These are phyloP conservation scores for Diaporthe ampelina DNA, from an alignment of 2,329 filamentous ascomycete species.

Conservation along the genomic window DNA sequence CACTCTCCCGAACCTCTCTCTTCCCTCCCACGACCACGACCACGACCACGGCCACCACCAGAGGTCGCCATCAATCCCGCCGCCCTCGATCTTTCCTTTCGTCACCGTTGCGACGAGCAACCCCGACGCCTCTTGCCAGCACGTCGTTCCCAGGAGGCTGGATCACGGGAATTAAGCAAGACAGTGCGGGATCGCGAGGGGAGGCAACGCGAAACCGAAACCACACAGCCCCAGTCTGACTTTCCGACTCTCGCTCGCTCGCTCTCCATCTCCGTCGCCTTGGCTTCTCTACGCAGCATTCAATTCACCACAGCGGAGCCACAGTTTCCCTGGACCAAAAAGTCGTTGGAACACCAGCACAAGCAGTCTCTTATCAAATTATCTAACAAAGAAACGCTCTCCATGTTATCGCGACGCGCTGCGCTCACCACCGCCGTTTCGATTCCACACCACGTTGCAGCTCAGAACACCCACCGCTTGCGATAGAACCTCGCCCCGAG, in stretches of 20 bases:
- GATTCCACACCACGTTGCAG: background rate
- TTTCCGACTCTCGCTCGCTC: conserved; percentile 24
- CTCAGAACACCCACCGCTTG: background rate
- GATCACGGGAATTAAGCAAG: conserved; percentile 7
- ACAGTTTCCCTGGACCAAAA: background rate
- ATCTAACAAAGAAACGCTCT: background rate
- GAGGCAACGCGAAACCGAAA: conserved; percentile 32
- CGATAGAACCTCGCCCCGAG: conserved; percentile 15
- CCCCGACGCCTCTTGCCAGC: background rate
- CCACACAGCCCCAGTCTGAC: conserved; percentile 13
- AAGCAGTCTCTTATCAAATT: background rate
- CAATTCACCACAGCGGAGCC: conserved; percentile 13
- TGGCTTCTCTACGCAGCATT: conserved; percentile 5
- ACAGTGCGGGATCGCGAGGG: conserved; percentile 9
- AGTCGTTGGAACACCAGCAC: background rate
- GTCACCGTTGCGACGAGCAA: conserved; percentile 10
- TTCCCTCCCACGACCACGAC: conserved; percentile 50
- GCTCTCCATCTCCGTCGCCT: background rate
- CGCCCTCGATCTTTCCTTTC: conserved; percentile 1
- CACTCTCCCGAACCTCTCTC: conserved; percentile 16
- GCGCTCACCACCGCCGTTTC: background rate
- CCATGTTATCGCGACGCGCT: conserved; percentile 36
- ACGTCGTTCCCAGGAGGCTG: conserved; percentile 16
- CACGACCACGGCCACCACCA: conserved; percentile 47
- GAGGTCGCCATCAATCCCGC: conserved; percentile 22